phyloP scores from a whole-genome alignment of 23 red algal species.

The Gracilaria vermiculophylla region DNA sequence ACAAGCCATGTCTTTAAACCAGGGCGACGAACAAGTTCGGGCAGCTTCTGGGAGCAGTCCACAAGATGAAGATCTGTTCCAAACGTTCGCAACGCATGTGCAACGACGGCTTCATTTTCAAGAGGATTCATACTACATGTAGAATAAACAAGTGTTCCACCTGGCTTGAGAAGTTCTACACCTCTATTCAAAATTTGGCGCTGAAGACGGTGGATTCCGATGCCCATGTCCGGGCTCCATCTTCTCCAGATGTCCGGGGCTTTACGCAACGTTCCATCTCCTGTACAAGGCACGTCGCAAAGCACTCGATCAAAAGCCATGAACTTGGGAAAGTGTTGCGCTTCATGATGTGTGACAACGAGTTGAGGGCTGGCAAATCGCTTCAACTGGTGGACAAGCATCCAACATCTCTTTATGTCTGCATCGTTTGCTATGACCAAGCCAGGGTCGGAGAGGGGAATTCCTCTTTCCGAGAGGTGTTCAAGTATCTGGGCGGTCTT shows the following conservation, averaged over 20 bases:
- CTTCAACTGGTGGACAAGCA: conserved; percentile 91
- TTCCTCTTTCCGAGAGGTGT: conserved; percentile 29
- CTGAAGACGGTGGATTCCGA: conserved; percentile 83
- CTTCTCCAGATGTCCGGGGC: conserved; percentile 88
- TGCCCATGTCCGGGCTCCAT: conserved; percentile 75
- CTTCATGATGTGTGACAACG: conserved; percentile 94
- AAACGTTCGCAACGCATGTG: conserved; percentile 60
- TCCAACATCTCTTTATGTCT: conserved; percentile 87
- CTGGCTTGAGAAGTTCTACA: conserved; percentile 68
- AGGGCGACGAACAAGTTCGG: conserved; percentile 51
- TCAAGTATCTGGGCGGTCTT: conserved; percentile 96
- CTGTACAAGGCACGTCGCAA: conserved; percentile 95
- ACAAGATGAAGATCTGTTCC: conserved; percentile 52
- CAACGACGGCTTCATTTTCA: conserved; percentile 97
- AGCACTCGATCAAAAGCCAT: conserved; percentile 86
- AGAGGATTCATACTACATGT: conserved; percentile 97
- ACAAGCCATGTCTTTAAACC: conserved; percentile 77
- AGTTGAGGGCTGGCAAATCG: conserved; percentile 76
- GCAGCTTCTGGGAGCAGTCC: conserved; percentile 57
- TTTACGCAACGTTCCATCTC: conserved; percentile 96
- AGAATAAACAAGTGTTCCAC: conserved; percentile 81
- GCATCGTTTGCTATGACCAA: conserved; percentile 96
- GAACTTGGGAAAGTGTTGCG: conserved; percentile 66
- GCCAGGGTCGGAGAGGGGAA: background rate
- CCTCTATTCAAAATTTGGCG: conserved; percentile 78